Conservation (phyloP, 306 rosid genomes). For the Comarum palustre region DNA sequence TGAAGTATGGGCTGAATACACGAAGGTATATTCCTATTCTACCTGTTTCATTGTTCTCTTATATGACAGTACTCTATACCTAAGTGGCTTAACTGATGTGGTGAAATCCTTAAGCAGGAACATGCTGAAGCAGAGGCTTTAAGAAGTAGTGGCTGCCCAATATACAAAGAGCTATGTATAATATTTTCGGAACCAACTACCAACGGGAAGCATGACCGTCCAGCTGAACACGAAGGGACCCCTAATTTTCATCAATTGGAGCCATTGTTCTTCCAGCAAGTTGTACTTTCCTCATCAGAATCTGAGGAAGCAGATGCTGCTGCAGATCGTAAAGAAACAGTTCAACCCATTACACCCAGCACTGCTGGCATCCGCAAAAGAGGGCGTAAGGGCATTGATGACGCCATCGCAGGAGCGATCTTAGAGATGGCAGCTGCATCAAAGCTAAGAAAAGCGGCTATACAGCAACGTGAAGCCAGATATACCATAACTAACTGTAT, state of each 20-base stretch:
- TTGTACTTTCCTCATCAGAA: constrained; percentile 43
- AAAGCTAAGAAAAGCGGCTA: constrained; percentile 53
- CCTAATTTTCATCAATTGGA: constrained; percentile 29
- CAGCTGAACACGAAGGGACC: constrained; percentile 38
- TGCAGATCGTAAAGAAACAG: constrained; percentile 34
- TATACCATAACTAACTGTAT: constrained; percentile 61
- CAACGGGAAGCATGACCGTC: constrained; percentile 45
- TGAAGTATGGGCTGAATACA: constrained; percentile 56
- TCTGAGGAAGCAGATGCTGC: constrained; percentile 50
- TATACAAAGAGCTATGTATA: constrained; percentile 59
- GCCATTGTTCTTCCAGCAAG: constrained; percentile 35
- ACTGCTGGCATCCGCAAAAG: constrained; percentile 47
- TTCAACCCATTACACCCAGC: constrained; percentile 40
- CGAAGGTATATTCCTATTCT: constrained; percentile 47
- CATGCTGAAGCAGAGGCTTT: constrained; percentile 68
- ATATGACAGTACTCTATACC: background rate
- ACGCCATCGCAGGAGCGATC: constrained; percentile 64
- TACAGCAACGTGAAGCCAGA: constrained; percentile 48
- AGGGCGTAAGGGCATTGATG: constrained; percentile 63
- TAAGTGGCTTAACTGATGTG: constrained; percentile 14
- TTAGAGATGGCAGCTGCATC: constrained; percentile 81
- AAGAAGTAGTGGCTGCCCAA: constrained; percentile 60
- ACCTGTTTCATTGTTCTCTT: constrained; percentile 17
- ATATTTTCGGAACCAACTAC: constrained; percentile 58
- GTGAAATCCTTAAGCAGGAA: constrained; percentile 41